Evolutionary conservation across 805 yeast genomes (phyloP).

Genomic region (Pichia nakasei): DNA sequence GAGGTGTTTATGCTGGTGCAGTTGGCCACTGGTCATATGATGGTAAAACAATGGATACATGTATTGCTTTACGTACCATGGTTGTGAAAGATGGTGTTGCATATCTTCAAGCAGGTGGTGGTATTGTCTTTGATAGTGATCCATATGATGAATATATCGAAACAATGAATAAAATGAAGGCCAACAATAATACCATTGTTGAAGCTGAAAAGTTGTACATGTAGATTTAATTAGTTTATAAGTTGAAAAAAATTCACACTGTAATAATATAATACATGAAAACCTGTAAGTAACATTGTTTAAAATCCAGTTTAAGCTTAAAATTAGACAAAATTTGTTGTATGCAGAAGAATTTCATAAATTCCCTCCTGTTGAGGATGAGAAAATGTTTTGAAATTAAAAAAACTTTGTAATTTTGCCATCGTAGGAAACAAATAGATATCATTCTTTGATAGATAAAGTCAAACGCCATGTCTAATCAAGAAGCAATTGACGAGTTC

Average conservation of each 20-base stretch:
- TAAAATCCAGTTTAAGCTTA: too few relatives aligned
- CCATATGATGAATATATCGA: conserved; percentile 93
- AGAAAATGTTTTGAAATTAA: too few relatives aligned
- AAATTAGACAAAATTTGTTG: too few relatives aligned
- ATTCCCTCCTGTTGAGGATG: too few relatives aligned
- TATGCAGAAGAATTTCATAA: too few relatives aligned
- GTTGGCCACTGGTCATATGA: conserved; percentile 98
- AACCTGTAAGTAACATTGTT: too few relatives aligned
- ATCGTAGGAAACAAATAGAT: neutral
- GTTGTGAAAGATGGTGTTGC: conserved; percentile 85
- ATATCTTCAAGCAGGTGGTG: conserved; percentile 97
- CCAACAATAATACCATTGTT: conserved; percentile 83
- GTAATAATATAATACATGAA: too few relatives aligned
- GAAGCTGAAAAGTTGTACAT: conserved; percentile 62
- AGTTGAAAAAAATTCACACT: too few relatives aligned
- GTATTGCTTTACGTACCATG: conserved; percentile 97
- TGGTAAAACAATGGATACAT: conserved; percentile 91
- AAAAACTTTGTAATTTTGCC: too few relatives aligned
- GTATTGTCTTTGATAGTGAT: conserved; percentile 92
- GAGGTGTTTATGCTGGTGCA: conserved; percentile 98
- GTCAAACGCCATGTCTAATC: neutral
- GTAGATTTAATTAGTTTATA: too few relatives aligned
- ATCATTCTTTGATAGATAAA: too few relatives aligned
- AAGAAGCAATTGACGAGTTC: conserved; percentile 9
- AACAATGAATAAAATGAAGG: conserved; percentile 95